Base-by-base conservation (phyloP, 1,284 basidiomycete species). In the Ceratobasidium sp. region DNA sequence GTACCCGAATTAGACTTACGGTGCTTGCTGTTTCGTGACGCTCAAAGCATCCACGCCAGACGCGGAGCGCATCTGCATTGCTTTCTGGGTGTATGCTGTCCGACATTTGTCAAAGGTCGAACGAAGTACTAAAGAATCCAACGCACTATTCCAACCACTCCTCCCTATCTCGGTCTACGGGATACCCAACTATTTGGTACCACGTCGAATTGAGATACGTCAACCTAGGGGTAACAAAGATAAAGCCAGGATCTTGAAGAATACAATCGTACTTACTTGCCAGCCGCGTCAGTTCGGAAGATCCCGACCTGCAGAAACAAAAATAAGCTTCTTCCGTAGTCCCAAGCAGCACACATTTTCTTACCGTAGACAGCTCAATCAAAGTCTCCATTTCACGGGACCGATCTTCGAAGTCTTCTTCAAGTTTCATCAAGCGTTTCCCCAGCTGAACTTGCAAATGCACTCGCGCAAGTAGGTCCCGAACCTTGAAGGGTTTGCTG, bases 401-500 rank as follows among this genome's bases (percentile, higher is more conserved):
- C 4, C 80, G 78, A 45, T 80, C 79, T 8, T 80, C 79, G 69
- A 82, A 84, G 4, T 79, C 82, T 79, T 22, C 81, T 81, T 80
- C 79, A 14, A 81, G 73, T 59, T 81, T 79, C 22, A 75, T 72
- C 65, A 77, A 77, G 2, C 79, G 78, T 48, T 80, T 81, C 14
- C 80, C 80, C 14, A 81, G 64, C 44, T 80, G 79, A 73, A 80
- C 76, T 64, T 80, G 80, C 11, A 81, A 74, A 69, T 80, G 79
- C 24, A 78, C 78, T 6, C 85, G 79, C 6, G 84, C 85, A 19
- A 86, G 78, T 31, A 86, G 77, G 75, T 86, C 84, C 31, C 82
- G 77, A 0, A 77, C 76, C 64, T 77, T 75, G 73, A 82, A 82
- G 5, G 81, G 81, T 72, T 82, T 82, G 48, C 75, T 76, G 48